Conservation (phyloP, 2,329 filamentous ascomycete genomes). For the Lojkania enalia region DNA sequence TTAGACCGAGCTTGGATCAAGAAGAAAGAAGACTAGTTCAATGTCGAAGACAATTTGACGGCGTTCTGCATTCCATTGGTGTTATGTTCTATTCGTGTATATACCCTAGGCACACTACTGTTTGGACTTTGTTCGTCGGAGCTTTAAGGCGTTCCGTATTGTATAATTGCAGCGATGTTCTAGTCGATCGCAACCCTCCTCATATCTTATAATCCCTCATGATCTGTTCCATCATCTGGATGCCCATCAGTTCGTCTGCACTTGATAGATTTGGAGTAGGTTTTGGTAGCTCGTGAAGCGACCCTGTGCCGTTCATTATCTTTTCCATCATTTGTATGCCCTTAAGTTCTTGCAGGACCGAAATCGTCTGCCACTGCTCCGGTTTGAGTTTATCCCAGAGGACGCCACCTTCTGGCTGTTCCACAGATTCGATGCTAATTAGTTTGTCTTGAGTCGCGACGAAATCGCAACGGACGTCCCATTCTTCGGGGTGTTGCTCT, state of each 20-base stretch:
- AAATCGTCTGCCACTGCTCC: conserved; percentile 46
- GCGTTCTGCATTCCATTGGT: conserved; percentile 2
- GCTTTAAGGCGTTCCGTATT: not conserved
- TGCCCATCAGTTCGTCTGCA: conserved; percentile 38
- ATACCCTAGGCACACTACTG: not conserved
- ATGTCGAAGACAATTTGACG: not conserved
- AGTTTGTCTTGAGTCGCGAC: conserved; percentile 44
- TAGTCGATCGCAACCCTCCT: not conserved
- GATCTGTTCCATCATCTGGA: conserved; percentile 37
- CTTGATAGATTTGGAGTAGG: conserved; percentile 9
- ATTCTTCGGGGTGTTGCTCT: conserved; percentile 29
- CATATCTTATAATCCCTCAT: conserved; percentile 33
- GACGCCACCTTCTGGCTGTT: conserved; percentile 43
- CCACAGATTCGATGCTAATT: conserved; percentile 29
- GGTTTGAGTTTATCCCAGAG: conserved; percentile 45
- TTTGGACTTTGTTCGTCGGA: not conserved
- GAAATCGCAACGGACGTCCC: conserved; percentile 49
- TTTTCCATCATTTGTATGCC: conserved; percentile 43
- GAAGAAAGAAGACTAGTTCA: no score
- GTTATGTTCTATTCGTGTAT: not conserved
- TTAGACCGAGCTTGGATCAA: no score
- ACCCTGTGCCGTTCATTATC: conserved; percentile 32
- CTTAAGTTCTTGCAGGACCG: conserved; percentile 39
- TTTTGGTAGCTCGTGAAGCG: conserved; percentile 15
- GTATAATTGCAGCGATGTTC: not conserved